Evolutionary conservation across 2,329 filamentous ascomycete species (phyloP), one percentile per base, ranked within the genome.

Genomic region (Alternaria burnsii): DNA sequence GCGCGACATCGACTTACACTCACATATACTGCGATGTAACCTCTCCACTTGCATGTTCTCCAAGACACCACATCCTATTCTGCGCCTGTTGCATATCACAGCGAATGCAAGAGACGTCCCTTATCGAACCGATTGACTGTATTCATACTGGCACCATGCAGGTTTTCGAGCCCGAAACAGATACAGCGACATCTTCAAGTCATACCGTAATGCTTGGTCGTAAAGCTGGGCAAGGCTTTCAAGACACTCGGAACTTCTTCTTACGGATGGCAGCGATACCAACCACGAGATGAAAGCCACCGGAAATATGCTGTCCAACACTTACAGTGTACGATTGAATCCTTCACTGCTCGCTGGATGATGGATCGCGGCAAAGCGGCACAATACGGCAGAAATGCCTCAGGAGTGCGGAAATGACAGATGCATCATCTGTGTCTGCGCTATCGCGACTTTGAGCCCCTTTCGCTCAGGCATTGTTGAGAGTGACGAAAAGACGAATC

Each of bases 401-500:
- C 41, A 46, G 30, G 46, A 43, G 41, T 38, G 53, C 46, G 22
- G 40, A 36, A 40, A 47, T 42, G 58, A 44, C 40, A 43, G 40
- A n/a, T 11, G 20, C 24, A 20, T 28, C 42, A 28, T 30, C 44
- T 12, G 11, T 36, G 42, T 16, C 46, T 36, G 46, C 46, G 20
- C 16, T 34, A 36, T 38, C 20, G 20, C 20, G 11, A 38, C 30
- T 24, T 38, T 24, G 30, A 24, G 24, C 30, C 55, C 54, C 38
- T 16, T 30, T 53, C 32, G 18, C 24, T 24, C 16, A 41, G 50
- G 50, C 51, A 53, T 48, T 26, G n/a, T 41, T 20, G 55, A 48
- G 14, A 32, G 44, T 12, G 46, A 38, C 40, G n/a, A 34, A 53
- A 22, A 34, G 36, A 28, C 32, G 32, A 24, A 50, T 16, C 18